Percentiles rank a stretch among this genome's conserved stretches.
These are phyloP conservation scores for Pestalotiopsis fici DNA, from an alignment of 2,329 filamentous ascomycete species.

Conservation along the genomic window DNA sequence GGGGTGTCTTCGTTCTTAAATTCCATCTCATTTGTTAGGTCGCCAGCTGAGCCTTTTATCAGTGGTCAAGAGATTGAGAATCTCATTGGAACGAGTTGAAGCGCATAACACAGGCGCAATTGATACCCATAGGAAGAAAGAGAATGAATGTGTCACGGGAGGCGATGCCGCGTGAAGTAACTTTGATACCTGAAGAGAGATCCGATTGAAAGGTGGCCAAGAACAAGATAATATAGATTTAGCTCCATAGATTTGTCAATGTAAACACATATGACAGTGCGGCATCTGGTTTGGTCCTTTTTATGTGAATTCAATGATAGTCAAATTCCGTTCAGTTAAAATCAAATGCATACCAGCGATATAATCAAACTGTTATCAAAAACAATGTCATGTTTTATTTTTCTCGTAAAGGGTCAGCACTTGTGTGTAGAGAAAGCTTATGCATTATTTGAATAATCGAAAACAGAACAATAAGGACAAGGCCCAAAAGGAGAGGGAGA, in stretches of 20 bases:
- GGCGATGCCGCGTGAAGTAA: too few species aligned
- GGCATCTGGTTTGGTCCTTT: neutral
- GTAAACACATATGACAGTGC: neutral
- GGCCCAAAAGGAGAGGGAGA: neutral
- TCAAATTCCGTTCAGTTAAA: too few species aligned
- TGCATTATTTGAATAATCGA: neutral
- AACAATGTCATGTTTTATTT: too few species aligned
- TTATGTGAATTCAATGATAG: neutral
- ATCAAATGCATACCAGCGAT: too few species aligned
- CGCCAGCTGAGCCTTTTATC: neutral
- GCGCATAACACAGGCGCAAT: neutral
- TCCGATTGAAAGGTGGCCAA: neutral
- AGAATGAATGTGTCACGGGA: neutral
- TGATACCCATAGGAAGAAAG: neutral
- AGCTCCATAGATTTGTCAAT: neutral
- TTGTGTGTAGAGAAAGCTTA: too few species aligned
- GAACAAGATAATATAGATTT: neutral
- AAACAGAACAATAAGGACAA: neutral
- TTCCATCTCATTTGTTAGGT: neutral
- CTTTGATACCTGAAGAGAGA: neutral
- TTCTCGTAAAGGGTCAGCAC: too few species aligned
- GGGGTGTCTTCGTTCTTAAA: neutral
- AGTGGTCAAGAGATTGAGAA: neutral
- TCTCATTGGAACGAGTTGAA: neutral
- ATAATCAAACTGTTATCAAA: too few species aligned